Percentiles rank a stretch among this genome's conserved stretches.
phyloP scores from a whole-genome alignment of 371 early-diverging fungal genomes.

The Sporodiniella umbellata region DNA sequence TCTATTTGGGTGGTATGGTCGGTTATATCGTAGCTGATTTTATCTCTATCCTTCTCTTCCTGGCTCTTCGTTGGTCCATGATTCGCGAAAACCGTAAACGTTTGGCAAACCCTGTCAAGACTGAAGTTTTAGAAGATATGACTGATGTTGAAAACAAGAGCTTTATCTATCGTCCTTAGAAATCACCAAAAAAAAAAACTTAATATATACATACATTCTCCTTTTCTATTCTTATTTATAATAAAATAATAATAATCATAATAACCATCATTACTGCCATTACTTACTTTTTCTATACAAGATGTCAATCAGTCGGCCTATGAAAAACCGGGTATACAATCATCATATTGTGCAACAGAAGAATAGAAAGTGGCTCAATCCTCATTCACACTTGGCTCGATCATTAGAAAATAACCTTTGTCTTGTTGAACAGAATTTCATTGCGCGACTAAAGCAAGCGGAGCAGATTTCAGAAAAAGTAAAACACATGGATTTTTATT shows the following conservation, averaged over 20 bases:
- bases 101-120: neutral
- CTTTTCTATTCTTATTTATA: neutral
- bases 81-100: slow-evolving; percentile 21
- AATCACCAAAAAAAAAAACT: neutral
- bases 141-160: slow-evolving; percentile 24
- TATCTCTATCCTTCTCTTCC: slow-evolving; percentile 22
- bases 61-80: slow-evolving; percentile 13
- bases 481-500: no score
- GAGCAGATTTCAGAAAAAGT: no score
- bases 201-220: neutral
- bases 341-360: no score
- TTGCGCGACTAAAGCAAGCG: no score
- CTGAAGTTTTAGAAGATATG: slow-evolving; percentile 12
- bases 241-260: neutral
- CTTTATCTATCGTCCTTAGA: slow-evolving; percentile 22
- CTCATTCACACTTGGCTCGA: no score
- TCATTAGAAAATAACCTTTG: no score
- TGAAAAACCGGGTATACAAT: no score
- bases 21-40: slow-evolving; percentile 23
- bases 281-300: no score
- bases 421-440: no score
- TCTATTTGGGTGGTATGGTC: slow-evolving; percentile 30
- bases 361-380: no score
- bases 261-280: no score
- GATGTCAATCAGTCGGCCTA: no score